phyloP scores from a whole-genome alignment of 352 stramenopile genomes.

The Phytophthora uliginosa region DNA sequence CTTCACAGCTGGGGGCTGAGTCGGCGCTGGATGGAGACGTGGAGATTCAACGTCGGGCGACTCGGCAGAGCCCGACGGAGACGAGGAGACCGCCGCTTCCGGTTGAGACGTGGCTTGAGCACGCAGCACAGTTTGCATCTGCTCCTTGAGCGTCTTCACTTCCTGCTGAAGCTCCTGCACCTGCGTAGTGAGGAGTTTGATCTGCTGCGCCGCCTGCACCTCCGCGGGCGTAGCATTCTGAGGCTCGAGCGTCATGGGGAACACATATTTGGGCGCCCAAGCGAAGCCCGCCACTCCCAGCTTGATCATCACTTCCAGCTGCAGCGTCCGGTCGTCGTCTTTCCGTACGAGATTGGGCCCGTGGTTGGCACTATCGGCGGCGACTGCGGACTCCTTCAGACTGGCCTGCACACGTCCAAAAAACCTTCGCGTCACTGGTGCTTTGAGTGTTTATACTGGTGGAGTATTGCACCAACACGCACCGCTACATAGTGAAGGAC shows the following conservation, averaged over 20 bases:
- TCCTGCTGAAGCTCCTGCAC: slow-evolving; percentile 35
- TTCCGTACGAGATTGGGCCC: slow-evolving; percentile 18
- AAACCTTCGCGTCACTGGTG: not conserved
- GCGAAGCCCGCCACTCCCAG: slow-evolving; percentile 25
- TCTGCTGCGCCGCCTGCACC: slow-evolving; percentile 13
- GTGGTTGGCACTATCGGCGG: not conserved
- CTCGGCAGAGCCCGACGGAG: not conserved
- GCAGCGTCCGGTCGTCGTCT: slow-evolving; percentile 27
- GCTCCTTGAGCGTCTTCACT: slow-evolving; percentile 33
- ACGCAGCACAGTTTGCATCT: slow-evolving; percentile 33
- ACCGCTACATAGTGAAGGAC: slow-evolving; percentile 37
- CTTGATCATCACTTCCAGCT: slow-evolving; percentile 31
- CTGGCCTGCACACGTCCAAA: slow-evolving; percentile 15
- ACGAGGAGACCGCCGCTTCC: not conserved
- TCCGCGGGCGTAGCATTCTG: slow-evolving; percentile 2
- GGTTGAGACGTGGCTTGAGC: slow-evolving; percentile 6
- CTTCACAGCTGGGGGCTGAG: not conserved
- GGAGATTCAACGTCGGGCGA: not conserved
- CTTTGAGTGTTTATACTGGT: not conserved
- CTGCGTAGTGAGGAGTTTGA: slow-evolving; percentile 23
- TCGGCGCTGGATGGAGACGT: not conserved
- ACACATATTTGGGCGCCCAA: slow-evolving; percentile 37
- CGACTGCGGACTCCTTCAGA: slow-evolving; percentile 24
- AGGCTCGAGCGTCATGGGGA: slow-evolving; percentile 23
- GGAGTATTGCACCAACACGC: slow-evolving; percentile 6